Evolutionary conservation across 2,329 filamentous ascomycete species (phyloP).

Genomic region (Penicillium sclerotiorum): DNA sequence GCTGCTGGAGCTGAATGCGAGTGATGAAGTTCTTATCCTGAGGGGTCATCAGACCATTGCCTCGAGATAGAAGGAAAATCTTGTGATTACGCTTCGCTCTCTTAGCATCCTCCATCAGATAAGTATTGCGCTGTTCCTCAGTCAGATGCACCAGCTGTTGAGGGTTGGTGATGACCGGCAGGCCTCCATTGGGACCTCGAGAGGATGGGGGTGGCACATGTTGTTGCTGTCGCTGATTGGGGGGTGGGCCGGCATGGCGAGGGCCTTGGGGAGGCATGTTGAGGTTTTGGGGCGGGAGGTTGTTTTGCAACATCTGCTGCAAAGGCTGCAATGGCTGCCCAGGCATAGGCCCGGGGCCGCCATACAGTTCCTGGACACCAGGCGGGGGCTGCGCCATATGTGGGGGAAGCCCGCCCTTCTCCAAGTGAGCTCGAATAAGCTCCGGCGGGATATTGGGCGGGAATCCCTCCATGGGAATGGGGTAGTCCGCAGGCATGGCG

Average conservation of each 20-base stretch:
- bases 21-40: slow-evolving; percentile 99
- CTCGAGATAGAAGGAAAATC: slow-evolving; percentile 88
- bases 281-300: slow-evolving; percentile 58
- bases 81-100: slow-evolving; percentile 98
- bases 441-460: slow-evolving; percentile 43
- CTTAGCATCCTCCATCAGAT: slow-evolving; percentile 88
- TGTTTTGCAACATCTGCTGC: slow-evolving; percentile 79
- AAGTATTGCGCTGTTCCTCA: slow-evolving; percentile 80
- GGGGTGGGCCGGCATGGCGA: slow-evolving; percentile 39
- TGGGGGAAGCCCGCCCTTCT: slow-evolving; percentile 38
- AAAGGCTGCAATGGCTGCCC: slow-evolving; percentile 68
- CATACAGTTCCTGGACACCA: slow-evolving; percentile 45
- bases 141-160: slow-evolving; percentile 75
- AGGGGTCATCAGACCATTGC: slow-evolving; percentile 97
- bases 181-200: slow-evolving; percentile 39
- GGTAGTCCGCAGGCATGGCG: slow-evolving; percentile 39
- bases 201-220: slow-evolving; percentile 41
- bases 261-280: slow-evolving; percentile 40
- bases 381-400: slow-evolving; percentile 42
- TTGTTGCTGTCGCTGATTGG: slow-evolving; percentile 40
- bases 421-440: slow-evolving; percentile 49
- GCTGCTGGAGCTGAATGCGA: slow-evolving; percentile 92
- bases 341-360: slow-evolving; percentile 48
- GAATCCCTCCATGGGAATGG: slow-evolving; percentile 34
- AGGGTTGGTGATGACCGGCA: slow-evolving; percentile 66